Evolutionary conservation across 208 protist species (phyloP), one percentile per base, ranked within the genome.

Genomic region (Willaertia magna): DNA sequence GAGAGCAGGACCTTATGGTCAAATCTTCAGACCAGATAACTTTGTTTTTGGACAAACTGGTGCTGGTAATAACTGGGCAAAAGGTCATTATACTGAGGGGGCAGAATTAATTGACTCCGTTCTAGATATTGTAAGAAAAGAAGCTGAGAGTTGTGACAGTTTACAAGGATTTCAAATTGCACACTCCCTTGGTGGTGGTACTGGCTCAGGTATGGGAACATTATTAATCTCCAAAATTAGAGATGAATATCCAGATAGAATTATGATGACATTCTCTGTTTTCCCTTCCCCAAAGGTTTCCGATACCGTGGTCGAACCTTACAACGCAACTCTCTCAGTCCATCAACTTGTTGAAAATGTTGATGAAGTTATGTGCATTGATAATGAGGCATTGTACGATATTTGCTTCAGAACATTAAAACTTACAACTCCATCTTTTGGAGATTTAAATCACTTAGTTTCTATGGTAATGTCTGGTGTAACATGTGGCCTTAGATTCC

Each of bases 301-400:
- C 46, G 95, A 98, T 88, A 96, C 95, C 61, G 96, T 99, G 74
- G 96, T 98, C 40, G 97, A 98, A 93, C 97, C 96, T 76, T 98
- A 98, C 94, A 99, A 99, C 90, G 90, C 93, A 34, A 98, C 95
- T 34, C 95, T 99, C 22, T 99, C 98, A 85, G 85, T 97, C 85
- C 94, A 99, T 89, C 97, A 98, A 93, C 93, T 99, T 6, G 93
- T 99, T 61, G 97, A 99, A 90, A 97, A 98, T 94, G 92, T 95
- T 55, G 97, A 99, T 90, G 94, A 97, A 89, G 94, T 93, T 20
- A 96, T 99, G 88, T 97, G 95, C 90, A 97, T 99, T 89, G 97
- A 99, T 90, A 99, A 99, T 87, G 96, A 99, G 91, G 97, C 97
- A 40, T 90, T 99, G 85, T 98, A 99, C 89, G 97, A 99, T 86